A percentile compares a stretch with the other conserved stretches of the same genome.
phyloP scores from a whole-genome alignment of 2,329 filamentous ascomycete species.

The Colletotrichum sp. region DNA sequence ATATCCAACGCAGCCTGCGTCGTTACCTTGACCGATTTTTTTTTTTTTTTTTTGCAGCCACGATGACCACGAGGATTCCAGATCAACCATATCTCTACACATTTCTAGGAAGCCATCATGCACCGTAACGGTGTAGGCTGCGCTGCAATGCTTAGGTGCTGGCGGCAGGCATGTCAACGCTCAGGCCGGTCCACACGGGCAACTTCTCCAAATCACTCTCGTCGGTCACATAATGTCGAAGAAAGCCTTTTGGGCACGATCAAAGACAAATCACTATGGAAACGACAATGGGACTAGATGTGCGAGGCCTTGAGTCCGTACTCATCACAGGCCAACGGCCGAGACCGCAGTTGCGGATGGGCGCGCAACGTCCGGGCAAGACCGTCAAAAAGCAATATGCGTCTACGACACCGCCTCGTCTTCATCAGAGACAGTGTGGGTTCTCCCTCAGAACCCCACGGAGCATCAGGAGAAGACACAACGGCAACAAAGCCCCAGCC shows the following conservation, averaged over 20 bases:
- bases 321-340: not conserved
- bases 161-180: not conserved
- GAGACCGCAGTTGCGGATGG: not conserved
- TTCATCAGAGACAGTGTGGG: not conserved
- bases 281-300: not conserved
- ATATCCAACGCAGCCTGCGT: not conserved
- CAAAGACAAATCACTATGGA: not conserved
- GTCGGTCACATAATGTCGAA: not conserved
- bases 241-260: not conserved
- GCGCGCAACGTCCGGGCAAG: not conserved
- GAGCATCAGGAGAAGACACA: not conserved
- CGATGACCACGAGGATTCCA: not conserved
- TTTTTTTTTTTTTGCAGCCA: not conserved
- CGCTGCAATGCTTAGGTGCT: not conserved
- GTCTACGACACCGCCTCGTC: not conserved
- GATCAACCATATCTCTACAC: not conserved
- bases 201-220: not conserved
- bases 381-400: not conserved
- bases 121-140: not conserved
- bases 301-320: not conserved
- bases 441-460: not conserved
- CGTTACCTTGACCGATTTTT: not conserved
- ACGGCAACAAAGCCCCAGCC: not conserved
- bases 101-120: not conserved
- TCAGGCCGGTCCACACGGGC: not conserved